Conservation (phyloP, 768 basidiomycete genomes). For the Lepiota venenata region DNA sequence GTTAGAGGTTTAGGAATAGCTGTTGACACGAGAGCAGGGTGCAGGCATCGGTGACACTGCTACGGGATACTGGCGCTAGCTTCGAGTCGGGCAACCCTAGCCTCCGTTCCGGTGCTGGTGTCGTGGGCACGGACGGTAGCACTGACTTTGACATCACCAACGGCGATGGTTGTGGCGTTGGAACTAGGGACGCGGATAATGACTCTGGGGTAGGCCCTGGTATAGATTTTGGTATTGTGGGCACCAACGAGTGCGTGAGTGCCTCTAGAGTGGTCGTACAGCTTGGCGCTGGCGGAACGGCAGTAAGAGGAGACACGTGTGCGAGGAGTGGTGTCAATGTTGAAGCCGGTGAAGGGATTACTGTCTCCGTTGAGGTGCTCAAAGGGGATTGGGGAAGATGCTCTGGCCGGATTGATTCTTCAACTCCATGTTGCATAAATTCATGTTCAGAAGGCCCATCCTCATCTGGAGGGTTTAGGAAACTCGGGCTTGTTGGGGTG, state of each 20-base stretch:
- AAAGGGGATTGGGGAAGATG: not conserved
- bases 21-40: not conserved
- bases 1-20: no score
- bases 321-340: no score
- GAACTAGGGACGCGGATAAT: no score
- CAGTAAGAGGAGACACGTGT: no score
- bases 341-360: not conserved
- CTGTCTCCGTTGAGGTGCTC: not conserved
- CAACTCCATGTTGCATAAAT: not conserved
- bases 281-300: no score
- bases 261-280: no score
- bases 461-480: not conserved
- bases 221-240: no score
- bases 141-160: no score
- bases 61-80: not conserved
- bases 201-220: not conserved
- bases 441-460: not conserved
- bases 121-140: not conserved
- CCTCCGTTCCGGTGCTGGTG: not conserved
- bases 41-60: not conserved
- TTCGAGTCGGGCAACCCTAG: not conserved
- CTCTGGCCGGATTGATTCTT: not conserved
- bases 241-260: no score
- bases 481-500: not conserved
- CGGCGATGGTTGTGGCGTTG: not conserved